These are phyloP conservation scores for Letharia lupina DNA, from an alignment of 495 filamentous ascomycete species.

Conservation along the genomic window DNA sequence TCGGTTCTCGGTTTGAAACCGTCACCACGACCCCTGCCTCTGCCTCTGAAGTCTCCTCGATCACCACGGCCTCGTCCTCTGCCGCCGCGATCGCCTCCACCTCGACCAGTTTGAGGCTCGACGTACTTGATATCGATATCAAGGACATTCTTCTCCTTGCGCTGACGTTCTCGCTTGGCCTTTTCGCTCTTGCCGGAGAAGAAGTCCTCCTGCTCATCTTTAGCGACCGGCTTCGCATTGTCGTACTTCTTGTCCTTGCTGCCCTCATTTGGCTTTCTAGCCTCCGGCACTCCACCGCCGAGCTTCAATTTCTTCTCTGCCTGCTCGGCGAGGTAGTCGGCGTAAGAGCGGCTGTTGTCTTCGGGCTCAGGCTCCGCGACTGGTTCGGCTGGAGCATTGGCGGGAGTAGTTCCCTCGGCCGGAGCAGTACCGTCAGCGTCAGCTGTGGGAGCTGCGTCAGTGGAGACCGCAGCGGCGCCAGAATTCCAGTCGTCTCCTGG, in stretches of 20 bases:
- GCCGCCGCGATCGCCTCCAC: constrained; percentile 47
- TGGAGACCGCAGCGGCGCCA: constrained; percentile 23
- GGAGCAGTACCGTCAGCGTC: constrained; percentile 38
- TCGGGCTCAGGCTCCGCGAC: constrained; percentile 52
- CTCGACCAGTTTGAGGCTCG: constrained; percentile 43
- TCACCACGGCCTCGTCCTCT: constrained; percentile 37
- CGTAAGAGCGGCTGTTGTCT: constrained; percentile 81
- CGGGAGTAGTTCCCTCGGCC: constrained; percentile 21
- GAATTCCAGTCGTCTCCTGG: constrained; percentile 24
- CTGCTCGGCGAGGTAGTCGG: constrained; percentile 79
- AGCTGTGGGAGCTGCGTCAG: constrained; percentile 23
- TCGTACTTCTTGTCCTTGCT: constrained; percentile 89
- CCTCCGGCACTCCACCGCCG: constrained; percentile 48
- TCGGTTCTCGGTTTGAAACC: constrained; percentile 36
- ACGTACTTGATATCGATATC: constrained; percentile 78
- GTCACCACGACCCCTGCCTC: constrained; percentile 33
- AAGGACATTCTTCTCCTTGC: constrained; percentile 82
- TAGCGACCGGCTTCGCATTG: constrained; percentile 65
- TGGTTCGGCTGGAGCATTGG: constrained; percentile 20
- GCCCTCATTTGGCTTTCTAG: constrained; percentile 87
- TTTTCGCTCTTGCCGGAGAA: constrained; percentile 69
- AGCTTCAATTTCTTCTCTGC: constrained; percentile 75
- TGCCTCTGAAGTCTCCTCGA: constrained; percentile 40
- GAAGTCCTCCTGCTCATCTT: constrained; percentile 65
- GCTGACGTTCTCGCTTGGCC: constrained; percentile 76